These are phyloP conservation scores for Antrodiella citrinella DNA, from an alignment of 768 basidiomycete species.

Conservation along the genomic window DNA sequence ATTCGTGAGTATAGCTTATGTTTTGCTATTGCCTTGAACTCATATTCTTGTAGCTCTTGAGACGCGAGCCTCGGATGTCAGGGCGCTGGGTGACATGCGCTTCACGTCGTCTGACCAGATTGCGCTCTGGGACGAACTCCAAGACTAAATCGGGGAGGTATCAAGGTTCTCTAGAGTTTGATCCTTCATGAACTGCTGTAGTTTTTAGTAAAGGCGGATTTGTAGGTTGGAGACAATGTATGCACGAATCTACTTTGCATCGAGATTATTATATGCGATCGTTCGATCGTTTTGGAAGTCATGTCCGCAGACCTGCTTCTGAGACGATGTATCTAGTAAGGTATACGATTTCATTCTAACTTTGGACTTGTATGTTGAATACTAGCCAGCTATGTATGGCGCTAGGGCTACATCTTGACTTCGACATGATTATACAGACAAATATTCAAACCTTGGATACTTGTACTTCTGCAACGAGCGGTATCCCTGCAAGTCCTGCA, in stretches of 20 bases:
- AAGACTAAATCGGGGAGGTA: too few relatives aligned
- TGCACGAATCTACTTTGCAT: too few relatives aligned
- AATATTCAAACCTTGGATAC: not conserved
- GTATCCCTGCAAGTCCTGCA: conserved; percentile 40
- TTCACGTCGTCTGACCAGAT: not conserved
- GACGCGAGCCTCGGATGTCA: not conserved
- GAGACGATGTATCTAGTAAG: too few relatives aligned
- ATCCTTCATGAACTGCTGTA: too few relatives aligned
- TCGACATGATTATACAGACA: not conserved
- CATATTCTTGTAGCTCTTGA: not conserved
- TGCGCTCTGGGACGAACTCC: not conserved
- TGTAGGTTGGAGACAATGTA: too few relatives aligned
- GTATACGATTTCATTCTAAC: too few relatives aligned
- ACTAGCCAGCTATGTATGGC: not conserved
- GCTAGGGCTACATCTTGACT: not conserved
- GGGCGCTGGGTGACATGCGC: not conserved
- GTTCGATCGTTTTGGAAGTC: too few relatives aligned
- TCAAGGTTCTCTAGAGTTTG: too few relatives aligned
- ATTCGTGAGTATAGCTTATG: not conserved
- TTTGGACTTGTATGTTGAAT: not conserved
- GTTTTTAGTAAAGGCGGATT: too few relatives aligned
- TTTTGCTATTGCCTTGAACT: not conserved
- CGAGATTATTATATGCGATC: too few relatives aligned
- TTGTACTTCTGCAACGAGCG: conserved; percentile 47
- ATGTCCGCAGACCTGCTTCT: too few relatives aligned